Evolutionary conservation across 148 eudicot species (phyloP).

Genomic region (Talinum fruticosum): DNA sequence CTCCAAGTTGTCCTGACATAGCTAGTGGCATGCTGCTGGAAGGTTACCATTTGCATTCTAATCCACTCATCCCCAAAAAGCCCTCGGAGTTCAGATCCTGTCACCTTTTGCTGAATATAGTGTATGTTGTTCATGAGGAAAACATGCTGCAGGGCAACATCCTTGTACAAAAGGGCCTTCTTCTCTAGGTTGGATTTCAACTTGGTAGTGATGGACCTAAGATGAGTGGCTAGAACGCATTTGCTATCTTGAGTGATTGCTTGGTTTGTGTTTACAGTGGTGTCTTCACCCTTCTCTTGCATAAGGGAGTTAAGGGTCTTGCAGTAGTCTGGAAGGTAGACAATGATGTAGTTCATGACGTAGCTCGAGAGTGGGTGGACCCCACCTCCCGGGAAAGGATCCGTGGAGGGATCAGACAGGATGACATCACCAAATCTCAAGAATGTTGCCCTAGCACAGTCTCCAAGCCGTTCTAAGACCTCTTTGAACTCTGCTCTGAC

Average conservation of each 20-base stretch:
- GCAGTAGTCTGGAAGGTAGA: conserved; percentile 38
- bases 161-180: conserved; percentile 57
- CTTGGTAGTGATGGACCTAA: conserved; percentile 36
- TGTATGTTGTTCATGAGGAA: conserved; percentile 77
- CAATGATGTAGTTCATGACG: conserved; percentile 67
- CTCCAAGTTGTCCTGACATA: conserved; percentile 71
- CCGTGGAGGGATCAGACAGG: conserved; percentile 40
- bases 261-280: not conserved
- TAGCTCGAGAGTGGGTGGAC: conserved; percentile 67
- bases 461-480: conserved; percentile 45
- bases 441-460: conserved; percentile 47
- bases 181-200: conserved; percentile 55
- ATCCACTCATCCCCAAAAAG: conserved; percentile 69
- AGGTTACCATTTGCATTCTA: conserved; percentile 32
- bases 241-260: conserved; percentile 1
- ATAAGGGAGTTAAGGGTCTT: conserved; percentile 56
- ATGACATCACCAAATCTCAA: conserved; percentile 46
- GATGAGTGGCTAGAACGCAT: conserved; percentile 36
- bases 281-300: conserved; percentile 18
- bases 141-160: conserved; percentile 49
- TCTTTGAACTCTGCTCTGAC: conserved; percentile 50
- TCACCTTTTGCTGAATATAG: conserved; percentile 62
- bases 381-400: conserved; percentile 53
- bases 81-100: conserved; percentile 34
- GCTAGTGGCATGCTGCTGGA: conserved; percentile 55